A percentile compares a stretch with the other conserved stretches of the same genome.
These are phyloP conservation scores for Evansstolkia leycettana DNA, from an alignment of 495 filamentous ascomycete genomes.

Conservation along the genomic window DNA sequence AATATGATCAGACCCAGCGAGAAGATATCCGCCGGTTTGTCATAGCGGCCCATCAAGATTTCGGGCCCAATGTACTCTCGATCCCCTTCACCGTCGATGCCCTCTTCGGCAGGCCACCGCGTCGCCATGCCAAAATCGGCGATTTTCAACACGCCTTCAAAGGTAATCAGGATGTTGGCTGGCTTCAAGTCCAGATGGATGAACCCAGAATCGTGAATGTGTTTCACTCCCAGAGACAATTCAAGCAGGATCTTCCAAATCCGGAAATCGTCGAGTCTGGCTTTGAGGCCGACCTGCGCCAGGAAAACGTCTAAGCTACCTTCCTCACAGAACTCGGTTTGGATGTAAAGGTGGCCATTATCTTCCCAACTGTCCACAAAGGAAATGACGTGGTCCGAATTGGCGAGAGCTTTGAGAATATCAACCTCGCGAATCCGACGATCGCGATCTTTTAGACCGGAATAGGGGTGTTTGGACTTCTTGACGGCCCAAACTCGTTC, in stretches of 20 bases:
- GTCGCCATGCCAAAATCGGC: constrained; percentile 91
- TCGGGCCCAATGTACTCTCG: constrained; percentile 93
- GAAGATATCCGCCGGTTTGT: constrained; percentile 89
- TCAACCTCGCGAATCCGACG: constrained; percentile 70
- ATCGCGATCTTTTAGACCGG: constrained; percentile 61
- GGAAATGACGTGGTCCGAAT: constrained; percentile 70
- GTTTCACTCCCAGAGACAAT: constrained; percentile 63
- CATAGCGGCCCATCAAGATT: constrained; percentile 67
- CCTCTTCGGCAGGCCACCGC: constrained; percentile 58
- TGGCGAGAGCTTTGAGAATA: constrained; percentile 56
- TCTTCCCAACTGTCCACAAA: constrained; percentile 80
- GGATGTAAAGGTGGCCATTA: constrained; percentile 75
- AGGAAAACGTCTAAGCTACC: constrained; percentile 81
- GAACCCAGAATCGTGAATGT: constrained; percentile 77
- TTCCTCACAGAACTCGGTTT: constrained; percentile 91
- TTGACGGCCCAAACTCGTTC: constrained; percentile 79
- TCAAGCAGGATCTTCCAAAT: constrained; percentile 97
- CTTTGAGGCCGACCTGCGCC: constrained; percentile 60
- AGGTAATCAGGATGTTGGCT: constrained; percentile 83
- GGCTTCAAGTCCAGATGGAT: constrained; percentile 95
- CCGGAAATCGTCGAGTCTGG: constrained; percentile 86
- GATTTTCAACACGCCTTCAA: constrained; percentile 86
- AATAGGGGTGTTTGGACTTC: constrained; percentile 70
- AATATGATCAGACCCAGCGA: constrained; percentile 86
- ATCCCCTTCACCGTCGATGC: constrained; percentile 85